Percentiles rank a stretch among this genome's conserved stretches.
phyloP scores from a whole-genome alignment of 129 eudicot species.

The Daucus carota region DNA sequence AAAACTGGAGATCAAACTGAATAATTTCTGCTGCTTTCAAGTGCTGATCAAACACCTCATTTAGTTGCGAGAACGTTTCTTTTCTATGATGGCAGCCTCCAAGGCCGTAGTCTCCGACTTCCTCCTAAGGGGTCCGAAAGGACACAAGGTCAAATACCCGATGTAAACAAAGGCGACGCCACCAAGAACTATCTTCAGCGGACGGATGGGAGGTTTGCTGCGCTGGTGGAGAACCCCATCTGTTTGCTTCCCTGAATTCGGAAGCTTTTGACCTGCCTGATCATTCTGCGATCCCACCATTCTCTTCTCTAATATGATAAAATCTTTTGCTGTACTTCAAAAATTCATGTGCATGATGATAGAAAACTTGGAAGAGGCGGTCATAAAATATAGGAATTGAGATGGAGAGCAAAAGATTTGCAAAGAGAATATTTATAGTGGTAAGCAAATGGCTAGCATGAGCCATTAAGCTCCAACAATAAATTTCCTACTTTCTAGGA shows the following conservation, averaged over 20 bases:
- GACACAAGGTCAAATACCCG: slow-evolving; percentile 49
- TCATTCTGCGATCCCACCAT: slow-evolving; percentile 2
- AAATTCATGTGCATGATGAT: not conserved
- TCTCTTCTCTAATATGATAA: not conserved
- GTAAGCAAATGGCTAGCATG: not conserved
- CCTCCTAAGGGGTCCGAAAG: slow-evolving; percentile 29
- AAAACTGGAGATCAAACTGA: not conserved
- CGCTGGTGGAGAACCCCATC: not conserved
- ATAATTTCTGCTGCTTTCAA: not conserved
- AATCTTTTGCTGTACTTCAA: not conserved
- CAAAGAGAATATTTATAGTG: not conserved
- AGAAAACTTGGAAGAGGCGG: not conserved
- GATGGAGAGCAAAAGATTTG: not conserved
- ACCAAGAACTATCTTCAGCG: slow-evolving; percentile 36
- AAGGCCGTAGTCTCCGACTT: slow-evolving; percentile 75
- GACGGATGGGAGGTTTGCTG: slow-evolving; percentile 31
- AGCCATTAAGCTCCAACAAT: not conserved
- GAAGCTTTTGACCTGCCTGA: slow-evolving; percentile 10
- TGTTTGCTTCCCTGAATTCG: not conserved
- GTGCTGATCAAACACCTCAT: not conserved
- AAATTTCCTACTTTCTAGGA: not conserved
- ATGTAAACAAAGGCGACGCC: slow-evolving; percentile 39
- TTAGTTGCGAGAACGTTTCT: slow-evolving; percentile 51
- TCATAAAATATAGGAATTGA: not conserved
- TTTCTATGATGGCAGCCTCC: slow-evolving; percentile 58